A percentile compares a stretch with the other conserved stretches of the same genome.
These are phyloP conservation scores for Phytophthora multivora DNA, from an alignment of 352 stramenopile species.

Conservation along the genomic window DNA sequence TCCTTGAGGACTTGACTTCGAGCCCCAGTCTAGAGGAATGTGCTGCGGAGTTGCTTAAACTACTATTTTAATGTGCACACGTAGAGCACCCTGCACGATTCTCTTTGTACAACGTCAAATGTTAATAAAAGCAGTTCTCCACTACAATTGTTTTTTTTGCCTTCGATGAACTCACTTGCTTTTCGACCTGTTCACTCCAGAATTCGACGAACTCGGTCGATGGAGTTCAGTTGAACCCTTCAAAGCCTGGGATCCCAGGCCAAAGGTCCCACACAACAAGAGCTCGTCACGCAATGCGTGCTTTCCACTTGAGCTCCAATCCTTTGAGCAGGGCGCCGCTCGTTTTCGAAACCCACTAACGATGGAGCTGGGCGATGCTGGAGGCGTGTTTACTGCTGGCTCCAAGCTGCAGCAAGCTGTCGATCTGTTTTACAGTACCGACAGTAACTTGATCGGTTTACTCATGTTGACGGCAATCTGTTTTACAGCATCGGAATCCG, in stretches of 20 bases:
- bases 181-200: too few species aligned
- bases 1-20: conserved; percentile 37
- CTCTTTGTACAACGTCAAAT: conserved; percentile 1
- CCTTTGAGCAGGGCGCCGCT: conserved; percentile 3
- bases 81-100: conserved; percentile 7
- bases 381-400: neutral
- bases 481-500: conserved; percentile 31
- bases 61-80: conserved; percentile 49
- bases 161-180: too few species aligned
- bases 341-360: neutral
- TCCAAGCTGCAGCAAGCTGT: neutral
- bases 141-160: too few species aligned
- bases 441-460: too few species aligned
- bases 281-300: conserved; percentile 4
- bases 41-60: conserved; percentile 56
- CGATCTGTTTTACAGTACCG: conserved; percentile 29
- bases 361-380: too few species aligned
- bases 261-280: conserved; percentile 5
- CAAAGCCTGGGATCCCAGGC: conserved; percentile 10
- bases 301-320: neutral
- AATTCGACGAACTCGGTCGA: too few species aligned
- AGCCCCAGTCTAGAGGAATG: conserved; percentile 64
- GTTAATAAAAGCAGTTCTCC: neutral
- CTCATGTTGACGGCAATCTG: conserved; percentile 1
- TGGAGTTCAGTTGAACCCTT: conserved; percentile 2